Conservation (phyloP, 352 stramenopile species). For the Globisporangium acanthophoron region DNA sequence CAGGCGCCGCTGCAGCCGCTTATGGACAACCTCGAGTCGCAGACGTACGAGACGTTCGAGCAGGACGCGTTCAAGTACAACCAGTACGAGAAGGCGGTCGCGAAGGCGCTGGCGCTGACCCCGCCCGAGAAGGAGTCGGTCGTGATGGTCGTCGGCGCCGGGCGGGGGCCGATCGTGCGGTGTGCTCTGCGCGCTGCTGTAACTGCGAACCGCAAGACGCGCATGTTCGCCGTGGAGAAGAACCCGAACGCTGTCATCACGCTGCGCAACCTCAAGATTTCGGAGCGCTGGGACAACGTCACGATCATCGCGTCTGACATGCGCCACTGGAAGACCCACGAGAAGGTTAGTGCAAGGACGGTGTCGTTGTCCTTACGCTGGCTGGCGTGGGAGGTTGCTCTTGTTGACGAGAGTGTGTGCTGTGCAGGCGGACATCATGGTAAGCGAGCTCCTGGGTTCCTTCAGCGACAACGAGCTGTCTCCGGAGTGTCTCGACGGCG, state of each 20-base stretch:
- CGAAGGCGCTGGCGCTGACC: conserved; percentile 59
- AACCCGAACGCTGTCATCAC: conserved; percentile 98
- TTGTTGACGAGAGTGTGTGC: too few species aligned
- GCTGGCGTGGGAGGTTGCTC: too few species aligned
- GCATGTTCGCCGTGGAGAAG: conserved; percentile 97
- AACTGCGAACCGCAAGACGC: conserved; percentile 57
- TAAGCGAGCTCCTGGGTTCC: conserved; percentile 94
- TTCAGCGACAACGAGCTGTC: conserved; percentile 99
- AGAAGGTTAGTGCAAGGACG: conserved; percentile 29
- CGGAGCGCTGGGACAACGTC: conserved; percentile 83
- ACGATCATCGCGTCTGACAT: conserved; percentile 87
- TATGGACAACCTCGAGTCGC: conserved; percentile 97
- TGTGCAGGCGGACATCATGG: conserved; percentile 89
- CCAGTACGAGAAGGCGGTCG: conserved; percentile 94
- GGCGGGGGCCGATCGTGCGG: conserved; percentile 93
- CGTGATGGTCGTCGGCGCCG: conserved; percentile 91
- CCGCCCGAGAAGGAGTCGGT: conserved; percentile 64
- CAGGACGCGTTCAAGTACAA: conserved; percentile 98
- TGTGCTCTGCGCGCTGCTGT: conserved; percentile 74
- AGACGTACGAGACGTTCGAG: conserved; percentile 99
- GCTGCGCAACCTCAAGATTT: conserved; percentile 75
- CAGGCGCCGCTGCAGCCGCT: conserved; percentile 97
- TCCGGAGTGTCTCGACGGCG: conserved; percentile 96
- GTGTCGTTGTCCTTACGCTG: not conserved
- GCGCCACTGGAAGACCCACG: conserved; percentile 69